Evolutionary conservation across 345 rosid genomes (phyloP).

Genomic region (Eucalyptus rudis): DNA sequence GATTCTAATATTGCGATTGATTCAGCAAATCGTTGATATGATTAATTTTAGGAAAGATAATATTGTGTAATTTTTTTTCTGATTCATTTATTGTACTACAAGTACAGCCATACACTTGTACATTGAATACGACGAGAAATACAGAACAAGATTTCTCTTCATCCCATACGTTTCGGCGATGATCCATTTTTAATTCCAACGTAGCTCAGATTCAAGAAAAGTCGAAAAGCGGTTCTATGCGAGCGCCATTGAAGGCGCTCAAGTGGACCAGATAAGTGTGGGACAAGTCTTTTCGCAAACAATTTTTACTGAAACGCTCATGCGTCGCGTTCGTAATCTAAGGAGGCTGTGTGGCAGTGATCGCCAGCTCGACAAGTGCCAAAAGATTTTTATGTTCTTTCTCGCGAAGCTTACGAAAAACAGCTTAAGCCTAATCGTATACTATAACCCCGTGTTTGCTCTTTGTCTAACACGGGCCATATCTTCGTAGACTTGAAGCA

Average conservation of each 20-base stretch:
- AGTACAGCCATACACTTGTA: no score
- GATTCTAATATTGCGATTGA: no score
- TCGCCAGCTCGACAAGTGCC: background rate
- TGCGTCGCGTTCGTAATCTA: no score
- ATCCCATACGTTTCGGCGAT: background rate
- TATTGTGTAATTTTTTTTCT: no score
- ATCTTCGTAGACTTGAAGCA: conserved; percentile 10
- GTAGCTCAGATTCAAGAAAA: background rate
- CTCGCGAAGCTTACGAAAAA: background rate
- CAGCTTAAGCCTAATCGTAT: background rate
- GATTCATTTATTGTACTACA: no score
- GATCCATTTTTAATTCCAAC: background rate
- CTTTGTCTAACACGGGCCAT: background rate
- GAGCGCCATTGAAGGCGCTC: no score
- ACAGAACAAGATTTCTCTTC: background rate
- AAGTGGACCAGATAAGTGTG: no score
- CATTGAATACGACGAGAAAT: no score
- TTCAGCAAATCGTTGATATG: no score
- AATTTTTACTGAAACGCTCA: no score
- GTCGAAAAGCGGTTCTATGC: background rate
- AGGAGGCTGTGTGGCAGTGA: background rate
- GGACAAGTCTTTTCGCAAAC: no score
- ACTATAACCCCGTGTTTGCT: background rate
- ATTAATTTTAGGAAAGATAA: no score
- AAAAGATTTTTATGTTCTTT: background rate